phyloP scores from a whole-genome alignment of 2,329 filamentous ascomycete species.

The Colletotrichum sojae region DNA sequence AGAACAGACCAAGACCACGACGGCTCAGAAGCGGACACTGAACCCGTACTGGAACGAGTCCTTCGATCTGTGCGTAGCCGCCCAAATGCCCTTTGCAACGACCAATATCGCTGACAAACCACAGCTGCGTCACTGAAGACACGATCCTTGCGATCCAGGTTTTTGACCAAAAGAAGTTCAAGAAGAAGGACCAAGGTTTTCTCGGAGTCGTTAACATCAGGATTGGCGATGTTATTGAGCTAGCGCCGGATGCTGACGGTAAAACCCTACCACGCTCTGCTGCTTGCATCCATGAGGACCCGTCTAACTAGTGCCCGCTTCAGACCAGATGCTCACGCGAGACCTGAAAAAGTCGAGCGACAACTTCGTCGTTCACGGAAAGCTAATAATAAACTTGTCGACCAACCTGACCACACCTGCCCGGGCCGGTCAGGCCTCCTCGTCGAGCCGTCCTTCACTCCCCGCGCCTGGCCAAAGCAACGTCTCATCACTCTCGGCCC shows the following conservation, averaged over 20 bases:
- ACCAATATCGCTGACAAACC: conserved; percentile 22
- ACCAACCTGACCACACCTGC: conserved; percentile 86
- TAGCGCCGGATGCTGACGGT: conserved; percentile 94
- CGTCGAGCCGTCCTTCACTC: conserved; percentile 62
- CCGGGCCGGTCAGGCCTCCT: conserved; percentile 63
- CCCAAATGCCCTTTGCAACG: conserved; percentile 41
- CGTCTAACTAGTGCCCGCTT: conserved; percentile 51
- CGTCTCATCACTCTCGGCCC: conserved; percentile 59
- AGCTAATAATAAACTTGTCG: conserved; percentile 95
- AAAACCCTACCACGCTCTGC: conserved; percentile 51
- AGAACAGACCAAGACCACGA: conserved; percentile 98
- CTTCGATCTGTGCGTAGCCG: conserved; percentile 88
- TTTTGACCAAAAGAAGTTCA: conserved; percentile 99
- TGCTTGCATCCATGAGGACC: conserved; percentile 40
- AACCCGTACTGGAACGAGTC: conserved; percentile 99
- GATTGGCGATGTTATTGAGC: conserved; percentile 93
- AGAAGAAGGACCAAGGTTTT: conserved; percentile 99
- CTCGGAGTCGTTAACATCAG: conserved; percentile 97
- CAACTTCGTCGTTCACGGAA: conserved; percentile 97
- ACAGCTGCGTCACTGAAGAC: conserved; percentile 90
- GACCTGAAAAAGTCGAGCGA: conserved; percentile 98
- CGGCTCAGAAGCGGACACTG: conserved; percentile 95
- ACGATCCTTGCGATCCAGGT: conserved; percentile 98
- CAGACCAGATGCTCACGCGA: conserved; percentile 98
- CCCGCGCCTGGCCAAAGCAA: conserved; percentile 56